A percentile compares a stretch with the other conserved stretches of the same genome.
phyloP scores from a whole-genome alignment of 768 basidiomycete species.

The Tubosaeta sp. region DNA sequence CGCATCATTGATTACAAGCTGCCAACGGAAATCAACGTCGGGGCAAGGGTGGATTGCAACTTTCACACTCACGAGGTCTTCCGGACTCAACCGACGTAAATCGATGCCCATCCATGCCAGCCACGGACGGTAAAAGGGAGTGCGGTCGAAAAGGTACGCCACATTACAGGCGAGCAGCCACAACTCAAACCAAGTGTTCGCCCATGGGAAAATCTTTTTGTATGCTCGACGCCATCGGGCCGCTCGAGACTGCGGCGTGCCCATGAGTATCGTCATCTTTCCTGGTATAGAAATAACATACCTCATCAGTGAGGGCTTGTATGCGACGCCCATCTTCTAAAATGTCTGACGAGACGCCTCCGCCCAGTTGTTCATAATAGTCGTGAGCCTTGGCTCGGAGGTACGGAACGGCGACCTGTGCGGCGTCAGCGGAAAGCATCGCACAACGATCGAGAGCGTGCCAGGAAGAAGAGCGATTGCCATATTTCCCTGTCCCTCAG shows the following conservation, averaged over 20 bases:
- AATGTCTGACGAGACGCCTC: slow-evolving; percentile 66
- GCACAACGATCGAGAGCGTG: slow-evolving; percentile 34
- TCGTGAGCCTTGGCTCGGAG: slow-evolving; percentile 85
- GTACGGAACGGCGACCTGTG: slow-evolving; percentile 80
- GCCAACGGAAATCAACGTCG: slow-evolving; percentile 1
- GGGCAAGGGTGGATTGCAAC: neutral
- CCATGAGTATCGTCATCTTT: slow-evolving; percentile 2
- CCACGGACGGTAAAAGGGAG: slow-evolving; percentile 89
- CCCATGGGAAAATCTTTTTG: slow-evolving; percentile 77
- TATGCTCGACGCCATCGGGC: slow-evolving; percentile 57
- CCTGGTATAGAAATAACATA: slow-evolving; percentile 26
- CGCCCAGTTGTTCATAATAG: slow-evolving; percentile 86
- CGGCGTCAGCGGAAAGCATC: slow-evolving; percentile 1
- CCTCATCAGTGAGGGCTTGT: slow-evolving; percentile 50
- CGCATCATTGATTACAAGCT: slow-evolving; percentile 14
- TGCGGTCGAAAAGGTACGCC: slow-evolving; percentile 85
- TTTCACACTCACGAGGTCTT: slow-evolving; percentile 63
- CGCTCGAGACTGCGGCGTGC: slow-evolving; percentile 40
- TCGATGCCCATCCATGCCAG: slow-evolving; percentile 80
- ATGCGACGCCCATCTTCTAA: slow-evolving; percentile 48
- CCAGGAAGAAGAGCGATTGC: slow-evolving; percentile 77
- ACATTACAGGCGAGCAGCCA: slow-evolving; percentile 83
- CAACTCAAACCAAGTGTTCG: slow-evolving; percentile 73
- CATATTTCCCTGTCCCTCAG: slow-evolving; percentile 65
- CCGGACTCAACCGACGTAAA: slow-evolving; percentile 70